Evolutionary conservation across 768 basidiomycete species (phyloP), one percentile per base, ranked within the genome.

Genomic region (Postia placenta): DNA sequence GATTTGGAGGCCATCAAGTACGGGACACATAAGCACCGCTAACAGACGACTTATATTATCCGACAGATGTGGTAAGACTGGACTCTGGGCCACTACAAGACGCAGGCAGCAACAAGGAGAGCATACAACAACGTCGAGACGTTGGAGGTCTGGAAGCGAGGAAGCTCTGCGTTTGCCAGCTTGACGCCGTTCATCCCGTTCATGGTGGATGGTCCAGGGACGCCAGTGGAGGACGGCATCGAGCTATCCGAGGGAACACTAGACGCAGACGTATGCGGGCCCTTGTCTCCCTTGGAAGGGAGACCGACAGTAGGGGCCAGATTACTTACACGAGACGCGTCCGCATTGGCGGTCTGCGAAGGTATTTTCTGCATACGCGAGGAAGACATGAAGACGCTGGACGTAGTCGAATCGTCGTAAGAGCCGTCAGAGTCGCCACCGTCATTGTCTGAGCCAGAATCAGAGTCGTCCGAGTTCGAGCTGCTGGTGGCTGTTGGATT

Each of bases 221-320:
- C 35, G 4, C 15, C 20, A 30, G 9, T 26, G 5, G 30, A 15
- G 15, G 9, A 7, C 30, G 30, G 30, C 9, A 15, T 33, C 30
- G 30, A 33, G 30, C 15, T 15, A 33, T 33, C 30, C 7, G 30
- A 7, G 15, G 30, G 30, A 33, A 15, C 15, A 33, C 15, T 15
- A 15, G 30, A 33, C 9, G 30, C 30, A 33, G n/a, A 33, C 15
- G 51, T 15, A 25, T 27, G 26, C 7, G 43, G 23, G 12, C 27
- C 40, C 12, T 44, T 46, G 14, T 33, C 42, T 30, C 41, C 48
- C 44, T 51, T 46, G 11, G 48, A 2, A 23, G 55, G 55, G n/a
- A 53, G 49, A 47, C 49, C 48, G 24, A 45, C 46, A 14, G 55
- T 53, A 23, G 55, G 55, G 11, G 37, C 28, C 17, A 25, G 20